A percentile compares a stretch with the other conserved stretches of the same genome.
These are phyloP conservation scores for Claviceps digitariae DNA, from an alignment of 2,329 filamentous ascomycete genomes.

Conservation along the genomic window DNA sequence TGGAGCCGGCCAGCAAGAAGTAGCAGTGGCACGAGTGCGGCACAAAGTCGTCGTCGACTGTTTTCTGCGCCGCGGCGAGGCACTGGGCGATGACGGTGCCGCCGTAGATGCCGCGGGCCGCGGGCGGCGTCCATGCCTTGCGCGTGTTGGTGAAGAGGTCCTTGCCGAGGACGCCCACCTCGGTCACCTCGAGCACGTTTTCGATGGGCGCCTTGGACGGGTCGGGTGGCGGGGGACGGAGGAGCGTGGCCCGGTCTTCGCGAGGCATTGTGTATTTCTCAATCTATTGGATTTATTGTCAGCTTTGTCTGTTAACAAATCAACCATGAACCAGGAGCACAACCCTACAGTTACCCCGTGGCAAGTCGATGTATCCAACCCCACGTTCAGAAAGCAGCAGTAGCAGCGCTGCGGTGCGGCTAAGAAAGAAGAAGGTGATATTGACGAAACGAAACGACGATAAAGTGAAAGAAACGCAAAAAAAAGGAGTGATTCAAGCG, in stretches of 20 bases:
- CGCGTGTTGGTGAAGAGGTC: conserved; percentile 94
- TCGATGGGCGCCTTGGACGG: conserved; percentile 68
- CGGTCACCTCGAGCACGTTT: conserved; percentile 76
- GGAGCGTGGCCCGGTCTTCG: conserved; percentile 23
- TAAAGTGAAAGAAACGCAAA: too few relatives aligned
- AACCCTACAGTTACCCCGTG: too few relatives aligned
- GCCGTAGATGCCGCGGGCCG: conserved; percentile 86
- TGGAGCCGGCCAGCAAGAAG: conserved; percentile 84
- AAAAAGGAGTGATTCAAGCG: too few relatives aligned
- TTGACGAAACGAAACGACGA: too few relatives aligned
- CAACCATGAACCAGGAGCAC: too few relatives aligned
- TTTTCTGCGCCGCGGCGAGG: conserved; percentile 75
- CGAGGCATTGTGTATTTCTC: neutral
- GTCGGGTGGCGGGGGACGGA: conserved; percentile 63
- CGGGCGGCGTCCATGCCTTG: conserved; percentile 80
- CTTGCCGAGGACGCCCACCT: conserved; percentile 64
- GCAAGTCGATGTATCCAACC: too few relatives aligned
- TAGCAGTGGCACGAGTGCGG: conserved; percentile 99
- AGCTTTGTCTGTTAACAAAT: too few relatives aligned
- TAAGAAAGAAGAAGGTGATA: too few relatives aligned
- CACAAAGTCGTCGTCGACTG: conserved; percentile 65
- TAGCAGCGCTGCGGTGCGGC: too few relatives aligned
- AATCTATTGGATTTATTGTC: too few relatives aligned
- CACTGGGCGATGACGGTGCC: conserved; percentile 88
- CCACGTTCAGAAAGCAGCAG: too few relatives aligned